Evolutionary conservation across 352 stramenopile species (phyloP).

Genomic region (Achlya hypogyna): DNA sequence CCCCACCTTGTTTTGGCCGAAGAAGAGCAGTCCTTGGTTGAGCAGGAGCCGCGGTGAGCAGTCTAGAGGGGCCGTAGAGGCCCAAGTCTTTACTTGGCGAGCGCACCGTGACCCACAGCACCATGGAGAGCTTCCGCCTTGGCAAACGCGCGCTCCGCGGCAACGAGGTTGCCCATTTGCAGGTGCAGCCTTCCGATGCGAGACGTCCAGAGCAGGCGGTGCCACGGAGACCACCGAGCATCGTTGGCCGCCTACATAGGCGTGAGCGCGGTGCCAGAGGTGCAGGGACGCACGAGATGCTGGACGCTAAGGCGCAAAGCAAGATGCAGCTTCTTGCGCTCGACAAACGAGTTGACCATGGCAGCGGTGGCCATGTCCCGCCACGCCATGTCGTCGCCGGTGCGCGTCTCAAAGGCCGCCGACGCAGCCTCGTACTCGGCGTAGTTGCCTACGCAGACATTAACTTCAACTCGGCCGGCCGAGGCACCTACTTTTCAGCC

Average conservation of each 20-base stretch:
- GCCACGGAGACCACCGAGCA: not conserved
- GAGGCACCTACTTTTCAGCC: conserved; percentile 15
- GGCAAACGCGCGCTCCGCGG: conserved; percentile 47
- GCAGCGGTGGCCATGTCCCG: not conserved
- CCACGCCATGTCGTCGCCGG: conserved; percentile 27
- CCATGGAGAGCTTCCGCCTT: conserved; percentile 30
- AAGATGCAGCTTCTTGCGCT: conserved; percentile 16
- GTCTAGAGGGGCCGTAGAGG: conserved; percentile 20
- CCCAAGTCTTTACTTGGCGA: conserved; percentile 7
- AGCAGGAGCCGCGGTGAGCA: conserved; percentile 42
- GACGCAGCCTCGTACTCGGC: conserved; percentile 8
- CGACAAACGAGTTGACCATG: conserved; percentile 17
- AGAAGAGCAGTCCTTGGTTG: conserved; percentile 65
- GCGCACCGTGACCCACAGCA: not conserved
- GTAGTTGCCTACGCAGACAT: not conserved
- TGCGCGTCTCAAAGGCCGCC: not conserved
- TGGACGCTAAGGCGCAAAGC: conserved; percentile 1
- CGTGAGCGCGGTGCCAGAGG: not conserved
- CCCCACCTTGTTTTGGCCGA: conserved; percentile 62
- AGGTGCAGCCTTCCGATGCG: conserved; percentile 59
- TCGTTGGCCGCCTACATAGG: not conserved
- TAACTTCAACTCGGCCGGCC: not conserved
- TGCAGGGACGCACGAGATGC: not conserved
- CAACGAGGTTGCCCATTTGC: conserved; percentile 58
- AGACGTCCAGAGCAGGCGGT: conserved; percentile 29